A percentile compares a stretch with the other conserved stretches of the same genome.
phyloP scores from a whole-genome alignment of 305 asterid genomes.

The Striga hermonthica region DNA sequence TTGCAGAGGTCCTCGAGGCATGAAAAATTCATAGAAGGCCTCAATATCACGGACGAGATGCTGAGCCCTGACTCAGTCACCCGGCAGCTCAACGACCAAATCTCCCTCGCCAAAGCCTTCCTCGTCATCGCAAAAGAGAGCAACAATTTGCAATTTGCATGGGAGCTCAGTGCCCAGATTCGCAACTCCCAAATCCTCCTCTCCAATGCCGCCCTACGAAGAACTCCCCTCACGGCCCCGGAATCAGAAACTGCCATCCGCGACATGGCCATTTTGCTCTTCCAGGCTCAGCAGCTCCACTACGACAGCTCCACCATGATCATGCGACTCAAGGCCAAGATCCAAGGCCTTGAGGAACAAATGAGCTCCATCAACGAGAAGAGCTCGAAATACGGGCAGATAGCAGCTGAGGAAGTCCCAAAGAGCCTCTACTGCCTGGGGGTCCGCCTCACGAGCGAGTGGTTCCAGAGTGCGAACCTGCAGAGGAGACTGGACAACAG shows the following conservation, averaged over 20 bases:
- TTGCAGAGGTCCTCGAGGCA: slow-evolving; percentile 62
- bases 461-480: slow-evolving; percentile 53
- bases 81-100: slow-evolving; percentile 78
- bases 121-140: slow-evolving; percentile 76
- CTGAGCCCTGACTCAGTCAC: slow-evolving; percentile 63
- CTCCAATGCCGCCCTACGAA: slow-evolving; percentile 67
- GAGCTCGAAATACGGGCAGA: slow-evolving; percentile 73
- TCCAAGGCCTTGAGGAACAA: slow-evolving; percentile 80
- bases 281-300: slow-evolving; percentile 81
- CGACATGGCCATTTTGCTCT: slow-evolving; percentile 79
- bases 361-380: slow-evolving; percentile 54
- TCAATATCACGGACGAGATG: slow-evolving; percentile 76
- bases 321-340: slow-evolving; percentile 69
- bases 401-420: slow-evolving; percentile 83
- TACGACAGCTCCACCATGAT: slow-evolving; percentile 84
- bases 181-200: slow-evolving; percentile 71
- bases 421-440: slow-evolving; percentile 78
- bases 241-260: slow-evolving; percentile 67
- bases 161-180: slow-evolving; percentile 88
- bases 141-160: slow-evolving; percentile 73
- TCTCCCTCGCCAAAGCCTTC: slow-evolving; percentile 71
- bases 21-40: slow-evolving; percentile 57
- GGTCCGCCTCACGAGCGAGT: slow-evolving; percentile 65
- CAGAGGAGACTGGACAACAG: slow-evolving; percentile 44
- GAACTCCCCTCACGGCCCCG: slow-evolving; percentile 62